Base-by-base conservation (phyloP, 2,329 filamentous ascomycete species). In the Alternaria sp. region DNA sequence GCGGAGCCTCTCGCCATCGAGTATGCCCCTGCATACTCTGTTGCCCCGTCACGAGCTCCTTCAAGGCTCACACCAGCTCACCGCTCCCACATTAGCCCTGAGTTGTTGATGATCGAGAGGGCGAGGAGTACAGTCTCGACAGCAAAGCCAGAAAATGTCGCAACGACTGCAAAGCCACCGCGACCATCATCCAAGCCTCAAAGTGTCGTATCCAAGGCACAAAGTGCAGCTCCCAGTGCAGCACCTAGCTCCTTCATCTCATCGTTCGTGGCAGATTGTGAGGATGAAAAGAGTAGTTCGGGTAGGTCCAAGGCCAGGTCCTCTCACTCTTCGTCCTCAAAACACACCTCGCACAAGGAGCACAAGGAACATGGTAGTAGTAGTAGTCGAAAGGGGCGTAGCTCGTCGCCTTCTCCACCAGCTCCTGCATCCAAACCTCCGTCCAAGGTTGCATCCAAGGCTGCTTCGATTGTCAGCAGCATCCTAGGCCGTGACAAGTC, bases 181-280 rank as follows among this genome's bases (percentile, higher is more conserved):
- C 56, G 41, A 9, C 56, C 56, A 48, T 36, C 54, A 21, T 54
- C 50, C 29, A 57, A 56, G 24, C 44, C 59, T 51, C 62, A 62
- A 13, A 67, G 63, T 29, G 54, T 55, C 1, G 64, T 61, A 21
- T 51, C 56, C 10, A 58, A 53, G 37, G 49, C 58, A 13, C 46
- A 55, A 14, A 59, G 51, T 34, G 17, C n/a, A 29, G 51, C 51
- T 24, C 46, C 40, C 23, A 56, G 58, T 36, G 54, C 54, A 24
- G 56, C 52, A 58, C 70, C 74, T 4, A 76, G 74, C 60, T 70
- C 72, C 23, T 66, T 77, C 37, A 77, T 77, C 42, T 77, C 75
- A 3, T 76, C 74, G 9, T 77, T 77, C 54, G 72, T 75, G 17
- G 67, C 75, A 21, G 75, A 78, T 42, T 66, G 73, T 48, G 60